Evolutionary conservation across 805 yeast species (phyloP), one percentile per base, ranked within the genome.

Genomic region (Teunomyces funiuensis): DNA sequence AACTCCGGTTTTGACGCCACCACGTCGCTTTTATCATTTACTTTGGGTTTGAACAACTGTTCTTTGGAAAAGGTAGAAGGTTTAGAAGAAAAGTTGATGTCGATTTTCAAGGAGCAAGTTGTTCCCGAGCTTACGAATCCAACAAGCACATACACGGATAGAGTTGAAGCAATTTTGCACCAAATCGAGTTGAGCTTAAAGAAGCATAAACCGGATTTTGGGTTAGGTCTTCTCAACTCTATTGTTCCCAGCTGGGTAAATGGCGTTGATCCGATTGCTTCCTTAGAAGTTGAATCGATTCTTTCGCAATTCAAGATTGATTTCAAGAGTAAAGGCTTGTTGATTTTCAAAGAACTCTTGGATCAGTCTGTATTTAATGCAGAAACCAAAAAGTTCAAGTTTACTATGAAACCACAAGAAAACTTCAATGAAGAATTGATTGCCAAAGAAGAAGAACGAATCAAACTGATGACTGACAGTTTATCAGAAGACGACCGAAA

Each of bases 171-270:
- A 0, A 78, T 91, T 37, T 71, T 93, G 28, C 95, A 89, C 61
- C 98, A 90, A 59, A 65, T 89, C 26, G 99, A 93, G 60, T 65
- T 93, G 22, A 65, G 80, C 26, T 83, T 88, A 58, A 88, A 88
- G 52, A 90, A 88, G 51, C 95, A 89, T 48, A 89, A 84, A 51
- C 83, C 98, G 0, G 86, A 87, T 45, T 93, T 88, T 67, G 99
- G 99, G 8, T 67, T 93, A 69, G 81, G 81, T 27, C 59, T 91
- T 36, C 69, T 91, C 25, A 80, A 80, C 57, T 75, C 88, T 1
- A 48, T 93, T 6, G 76, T 87, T n/a, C 87, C 96, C 6, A 81
- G 88, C 7, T 89, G 97, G 87, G 82, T 85, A 39, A 88, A 88
- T 58, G 79, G 78, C 16, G 76, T 79, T n/a, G 87, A 88, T 61